Base-by-base conservation (phyloP, 495 filamentous ascomycete species). In the Glarea lozoyensis region DNA sequence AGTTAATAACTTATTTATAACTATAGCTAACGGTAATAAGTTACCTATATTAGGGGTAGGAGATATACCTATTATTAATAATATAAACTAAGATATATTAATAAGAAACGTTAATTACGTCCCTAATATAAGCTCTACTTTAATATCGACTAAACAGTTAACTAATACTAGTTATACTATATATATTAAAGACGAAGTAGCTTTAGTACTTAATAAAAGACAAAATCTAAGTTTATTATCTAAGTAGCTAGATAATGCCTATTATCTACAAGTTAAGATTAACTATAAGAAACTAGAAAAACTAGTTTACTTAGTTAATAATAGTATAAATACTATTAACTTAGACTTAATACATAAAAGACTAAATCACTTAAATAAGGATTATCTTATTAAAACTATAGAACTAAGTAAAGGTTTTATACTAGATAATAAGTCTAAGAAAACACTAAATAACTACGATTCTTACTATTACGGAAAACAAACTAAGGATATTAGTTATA, bases 301-400 rank as follows among this genome's bases (percentile, higher is more conserved):
- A 32, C 16, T 46, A 30, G 10, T 46, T 2, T 38, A 38, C 32
- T 30, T 30, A 38, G 35, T 39, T 12, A 25, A 42, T 42, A 30
- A 2, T 30, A 42, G 13, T 31, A 40, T 16, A 16, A 29, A 4
- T 38, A 38, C 15, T 38, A 38, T 6, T 39, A 31, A 21, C 32
- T 18, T 32, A 5, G 34, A 46, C 27, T 32, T 46, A 46, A 24
- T 24, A 36, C 24, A 46, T 33, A 46, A 46, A 13, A 46, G 43
- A 16, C 18, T 43, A 36, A 31, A 37, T 39, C 15, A 46, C 18
- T 17, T 46, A 45, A n/a, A n/a, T n/a, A n/a, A n/a, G n/a, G n/a
- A n/a, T n/a, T n/a, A n/a, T n/a, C n/a, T n/a, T n/a, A n/a, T 45
- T 36, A 45, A 38, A 18, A 45, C 21, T n/a, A 27, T 30, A 15